Percentiles rank a stretch among this genome's conserved stretches.
phyloP scores from a whole-genome alignment of 768 basidiomycete species.

The Hygrophoropsis aurantiaca region DNA sequence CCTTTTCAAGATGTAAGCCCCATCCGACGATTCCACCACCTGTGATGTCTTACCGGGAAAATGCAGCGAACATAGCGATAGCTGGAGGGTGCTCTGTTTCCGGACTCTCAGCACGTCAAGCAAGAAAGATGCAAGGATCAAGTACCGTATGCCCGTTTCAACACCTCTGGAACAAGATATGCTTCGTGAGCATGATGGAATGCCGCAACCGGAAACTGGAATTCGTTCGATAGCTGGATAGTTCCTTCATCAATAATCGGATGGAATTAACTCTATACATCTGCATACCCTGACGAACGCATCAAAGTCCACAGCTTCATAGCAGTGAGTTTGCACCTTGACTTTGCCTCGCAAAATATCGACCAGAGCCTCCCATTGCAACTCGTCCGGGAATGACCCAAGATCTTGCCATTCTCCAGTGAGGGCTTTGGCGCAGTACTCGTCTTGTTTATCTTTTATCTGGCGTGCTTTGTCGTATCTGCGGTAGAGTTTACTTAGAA shows the following conservation, averaged over 20 bases:
- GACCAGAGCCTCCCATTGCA: constrained; percentile 75
- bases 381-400: constrained; percentile 64
- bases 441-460: constrained; percentile 56
- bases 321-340: constrained; percentile 54
- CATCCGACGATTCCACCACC: too few species aligned
- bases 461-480: constrained; percentile 54
- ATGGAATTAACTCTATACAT: neutral
- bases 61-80: constrained; percentile 79
- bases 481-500: constrained; percentile 2
- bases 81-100: constrained; percentile 56
- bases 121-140: neutral
- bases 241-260: neutral
- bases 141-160: constrained; percentile 67
- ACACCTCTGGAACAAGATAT: constrained; percentile 80
- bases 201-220: constrained; percentile 78
- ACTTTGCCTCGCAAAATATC: constrained; percentile 86
- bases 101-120: neutral
- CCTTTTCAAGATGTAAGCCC: too few species aligned
- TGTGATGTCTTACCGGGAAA: constrained; percentile 45
- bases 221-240: constrained; percentile 80
- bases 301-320: constrained; percentile 66
- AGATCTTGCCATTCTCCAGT: constrained; percentile 39
- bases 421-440: constrained; percentile 46
- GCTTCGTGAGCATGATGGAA: constrained; percentile 90
- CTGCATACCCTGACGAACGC: constrained; percentile 63